These are phyloP conservation scores for Pseudogymnoascus sp. DNA, from an alignment of 2,329 filamentous ascomycete species.

Conservation along the genomic window DNA sequence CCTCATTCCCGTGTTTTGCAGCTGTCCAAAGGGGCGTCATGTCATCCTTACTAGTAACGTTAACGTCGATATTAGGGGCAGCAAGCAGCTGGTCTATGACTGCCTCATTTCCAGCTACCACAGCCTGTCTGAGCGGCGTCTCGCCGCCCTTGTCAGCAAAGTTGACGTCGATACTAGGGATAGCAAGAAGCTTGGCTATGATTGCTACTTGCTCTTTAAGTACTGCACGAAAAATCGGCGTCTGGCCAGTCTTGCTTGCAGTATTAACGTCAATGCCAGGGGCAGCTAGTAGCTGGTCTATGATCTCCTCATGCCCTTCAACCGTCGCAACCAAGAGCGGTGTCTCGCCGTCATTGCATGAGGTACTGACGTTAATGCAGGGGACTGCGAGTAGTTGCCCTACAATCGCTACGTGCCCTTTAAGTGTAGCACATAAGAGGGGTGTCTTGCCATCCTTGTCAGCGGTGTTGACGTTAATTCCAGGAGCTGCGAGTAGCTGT, in stretches of 20 bases:
- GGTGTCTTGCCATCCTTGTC: background rate
- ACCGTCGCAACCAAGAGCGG: background rate
- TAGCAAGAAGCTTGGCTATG: background rate
- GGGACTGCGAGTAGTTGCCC: background rate
- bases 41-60: background rate
- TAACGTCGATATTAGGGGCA: background rate
- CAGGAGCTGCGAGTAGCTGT: background rate
- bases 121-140: background rate
- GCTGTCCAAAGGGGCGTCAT: background rate
- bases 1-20: background rate
- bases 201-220: background rate
- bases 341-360: background rate
- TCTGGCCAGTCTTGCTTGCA: background rate
- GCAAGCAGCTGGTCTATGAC: background rate
- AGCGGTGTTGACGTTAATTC: background rate
- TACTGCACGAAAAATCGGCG: background rate
- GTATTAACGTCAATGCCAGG: background rate
- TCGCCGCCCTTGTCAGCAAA: background rate
- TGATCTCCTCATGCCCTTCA: rapidly evolving
- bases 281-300: background rate
- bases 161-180: background rate
- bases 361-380: background rate
- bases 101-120: background rate
- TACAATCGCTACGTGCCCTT: background rate
- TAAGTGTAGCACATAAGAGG: background rate